These are phyloP conservation scores for Entophlyctis helioformis DNA, from an alignment of 192 early-diverging fungal genomes.

Conservation along the genomic window DNA sequence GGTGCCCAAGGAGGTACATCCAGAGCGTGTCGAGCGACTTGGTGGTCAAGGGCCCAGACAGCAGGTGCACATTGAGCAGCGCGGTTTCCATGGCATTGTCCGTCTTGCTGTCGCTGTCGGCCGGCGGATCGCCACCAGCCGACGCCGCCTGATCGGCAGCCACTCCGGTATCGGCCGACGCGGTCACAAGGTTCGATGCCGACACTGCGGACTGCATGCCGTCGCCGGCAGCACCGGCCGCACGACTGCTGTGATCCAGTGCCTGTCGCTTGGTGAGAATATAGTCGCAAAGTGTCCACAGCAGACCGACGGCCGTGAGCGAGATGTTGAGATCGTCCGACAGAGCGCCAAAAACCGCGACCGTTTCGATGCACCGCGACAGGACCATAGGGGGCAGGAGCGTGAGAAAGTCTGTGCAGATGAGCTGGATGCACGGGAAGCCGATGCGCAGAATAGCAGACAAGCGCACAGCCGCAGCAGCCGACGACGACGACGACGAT, in stretches of 20 bases:
- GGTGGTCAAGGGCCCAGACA: conserved; percentile 13
- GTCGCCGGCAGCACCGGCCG: no score
- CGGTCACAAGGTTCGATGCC: neutral
- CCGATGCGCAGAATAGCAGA: conserved; percentile 38
- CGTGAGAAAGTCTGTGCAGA: conserved; percentile 89
- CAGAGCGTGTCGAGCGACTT: conserved; percentile 57
- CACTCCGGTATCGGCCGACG: neutral
- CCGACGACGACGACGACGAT: no score
- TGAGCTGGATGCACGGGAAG: conserved; percentile 86
- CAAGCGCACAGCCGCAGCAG: no score
- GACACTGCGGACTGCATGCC: no score
- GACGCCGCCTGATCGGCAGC: no score
- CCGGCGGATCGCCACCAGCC: no score
- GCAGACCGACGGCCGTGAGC: conserved; percentile 78
- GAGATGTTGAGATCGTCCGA: conserved; percentile 88
- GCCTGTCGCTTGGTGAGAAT: conserved; percentile 62
- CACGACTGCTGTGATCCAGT: no score
- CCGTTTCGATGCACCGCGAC: conserved; percentile 65
- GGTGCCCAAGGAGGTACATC: conserved; percentile 76
- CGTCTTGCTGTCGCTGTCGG: no score
- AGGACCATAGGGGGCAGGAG: conserved; percentile 63
- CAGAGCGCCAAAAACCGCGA: conserved; percentile 72
- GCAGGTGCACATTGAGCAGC: conserved; percentile 1
- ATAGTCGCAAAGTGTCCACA: conserved; percentile 89
- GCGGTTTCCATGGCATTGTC: neutral